Base-by-base conservation (phyloP, 306 rosid species). In the Vigna trinervia region DNA sequence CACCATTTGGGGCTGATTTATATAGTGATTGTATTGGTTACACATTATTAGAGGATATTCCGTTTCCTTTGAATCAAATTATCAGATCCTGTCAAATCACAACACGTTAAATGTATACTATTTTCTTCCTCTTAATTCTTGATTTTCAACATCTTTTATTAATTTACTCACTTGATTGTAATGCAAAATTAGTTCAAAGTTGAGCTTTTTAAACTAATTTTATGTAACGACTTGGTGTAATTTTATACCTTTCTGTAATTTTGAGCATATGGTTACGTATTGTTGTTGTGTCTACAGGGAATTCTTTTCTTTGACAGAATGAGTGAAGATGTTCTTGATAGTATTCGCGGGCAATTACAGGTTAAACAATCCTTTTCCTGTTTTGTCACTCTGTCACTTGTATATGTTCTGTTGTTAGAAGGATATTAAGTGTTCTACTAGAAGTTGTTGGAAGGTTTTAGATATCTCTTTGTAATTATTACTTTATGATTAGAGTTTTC, bases 251-350 rank as follows among this genome's bases (percentile, higher is more conserved):
- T 26, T 28, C 34, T 74, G 67, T 80, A 52, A 58, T 20, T 22
- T 8, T 36, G 6, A 15, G 3, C 19, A 5, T 59, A 61, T 61
- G 5, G 3, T 60, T 59, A 74, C 50, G 3, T 69, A 23, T 59
- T 41, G 13, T 56, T 59, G 28, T 56, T 68, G 57, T 81, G 71
- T 79, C 22, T 86, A 76, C 88, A 92, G 98, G 98, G 97, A 28
- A 59, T 89, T 66, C 87, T 95, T 74, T 95, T 92, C 89, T 92
- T 95, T 69, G 97, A 95, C 57, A 89, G 97, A 88, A 95, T 95
- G 98, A 87, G 84, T 32, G 97, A 89, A n/a, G 89, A 82, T 54
- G 92, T 90, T 85, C 89, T 92, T 36, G 90, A 86, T 22, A 75
- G 86, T 51, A 82, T 92, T 69, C 78, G 81, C 23, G 71, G 71